Conservation (phyloP, 1,139 yeast species). For the Hanseniaspora uvarum region DNA sequence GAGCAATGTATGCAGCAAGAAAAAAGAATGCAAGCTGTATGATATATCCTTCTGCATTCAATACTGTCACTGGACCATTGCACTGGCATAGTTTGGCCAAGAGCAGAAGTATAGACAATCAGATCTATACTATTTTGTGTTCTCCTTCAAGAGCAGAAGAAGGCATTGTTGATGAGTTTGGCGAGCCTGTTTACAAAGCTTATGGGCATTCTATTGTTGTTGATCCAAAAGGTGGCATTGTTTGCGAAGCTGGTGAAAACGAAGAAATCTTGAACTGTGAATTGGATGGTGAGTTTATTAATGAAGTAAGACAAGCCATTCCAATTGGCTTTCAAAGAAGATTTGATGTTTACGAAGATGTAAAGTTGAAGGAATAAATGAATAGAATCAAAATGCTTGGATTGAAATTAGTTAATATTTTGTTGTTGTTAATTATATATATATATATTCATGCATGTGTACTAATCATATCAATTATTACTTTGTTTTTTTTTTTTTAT, state of each 20-base stretch:
- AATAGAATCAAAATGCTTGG: no score
- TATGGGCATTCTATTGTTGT: constrained; percentile 85
- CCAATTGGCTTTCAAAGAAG: constrained; percentile 76
- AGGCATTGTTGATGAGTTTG: constrained; percentile 15
- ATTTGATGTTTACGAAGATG: constrained; percentile 73
- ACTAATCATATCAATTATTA: background rate
- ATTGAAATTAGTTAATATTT: no score
- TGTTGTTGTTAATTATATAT: background rate
- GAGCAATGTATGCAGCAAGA: constrained; percentile 73
- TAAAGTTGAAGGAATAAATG: constrained; percentile 26
- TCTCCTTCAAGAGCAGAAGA: constrained; percentile 78
- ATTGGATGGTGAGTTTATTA: constrained; percentile 54
- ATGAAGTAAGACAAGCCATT: constrained; percentile 55
- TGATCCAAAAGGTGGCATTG: constrained; percentile 72
- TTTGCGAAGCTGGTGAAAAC: constrained; percentile 75
- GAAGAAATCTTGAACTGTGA: constrained; percentile 77
- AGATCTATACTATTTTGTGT: constrained; percentile 65
- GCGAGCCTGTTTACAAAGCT: constrained; percentile 62
- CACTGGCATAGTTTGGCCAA: constrained; percentile 87
- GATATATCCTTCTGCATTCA: constrained; percentile 93
- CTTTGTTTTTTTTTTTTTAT: background rate
- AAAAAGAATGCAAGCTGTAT: constrained; percentile 64
- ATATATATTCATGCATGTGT: background rate
- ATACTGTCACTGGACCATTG: constrained; percentile 88
- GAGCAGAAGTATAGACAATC: constrained; percentile 83